phyloP scores from a whole-genome alignment of 2,329 filamentous ascomycete species.

The Hypomyces perniciosus region DNA sequence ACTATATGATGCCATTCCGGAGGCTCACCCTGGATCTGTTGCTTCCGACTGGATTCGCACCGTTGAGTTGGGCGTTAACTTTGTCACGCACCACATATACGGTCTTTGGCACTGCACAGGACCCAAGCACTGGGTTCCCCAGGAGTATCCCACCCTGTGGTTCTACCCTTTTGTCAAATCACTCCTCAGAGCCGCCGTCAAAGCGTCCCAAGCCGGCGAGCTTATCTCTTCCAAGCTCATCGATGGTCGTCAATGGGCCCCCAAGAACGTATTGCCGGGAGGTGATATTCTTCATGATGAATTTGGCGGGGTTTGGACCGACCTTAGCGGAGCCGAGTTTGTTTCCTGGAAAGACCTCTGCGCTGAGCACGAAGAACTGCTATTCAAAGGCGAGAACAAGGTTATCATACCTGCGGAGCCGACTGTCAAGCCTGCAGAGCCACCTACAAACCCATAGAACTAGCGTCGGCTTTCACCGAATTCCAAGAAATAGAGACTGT shows the following conservation, averaged over 20 bases:
- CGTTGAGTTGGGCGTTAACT: conserved; percentile 32
- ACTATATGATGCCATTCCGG: conserved; percentile 26
- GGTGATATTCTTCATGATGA: conserved; percentile 8
- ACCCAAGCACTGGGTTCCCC: conserved; percentile 26
- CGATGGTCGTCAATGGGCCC: conserved; percentile 26
- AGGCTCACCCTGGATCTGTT: conserved; percentile 21
- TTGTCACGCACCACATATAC: conserved; percentile 31
- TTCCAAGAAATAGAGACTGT: background rate
- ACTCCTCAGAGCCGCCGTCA: conserved; percentile 25
- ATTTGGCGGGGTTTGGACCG: conserved; percentile 22
- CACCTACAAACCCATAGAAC: background rate
- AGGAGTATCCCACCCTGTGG: conserved; percentile 32
- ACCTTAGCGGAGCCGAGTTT: conserved; percentile 18
- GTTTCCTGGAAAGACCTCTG: conserved; percentile 25
- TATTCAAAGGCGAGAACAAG: conserved; percentile 21
- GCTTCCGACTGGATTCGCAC: conserved; percentile 26
- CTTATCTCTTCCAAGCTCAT: conserved; percentile 23
- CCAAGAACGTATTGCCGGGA: conserved; percentile 15
- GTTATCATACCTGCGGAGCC: background rate
- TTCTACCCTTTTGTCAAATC: conserved; percentile 30
- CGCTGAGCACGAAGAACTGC: conserved; percentile 16
- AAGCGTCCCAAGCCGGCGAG: conserved; percentile 18
- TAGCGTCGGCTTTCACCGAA: too few relatives aligned
- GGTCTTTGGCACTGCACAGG: conserved; percentile 35
- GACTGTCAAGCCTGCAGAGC: background rate